Evolutionary conservation across 768 basidiomycete genomes (phyloP), one percentile per base, ranked within the genome.

Genomic region (Steccherinum ochraceum): DNA sequence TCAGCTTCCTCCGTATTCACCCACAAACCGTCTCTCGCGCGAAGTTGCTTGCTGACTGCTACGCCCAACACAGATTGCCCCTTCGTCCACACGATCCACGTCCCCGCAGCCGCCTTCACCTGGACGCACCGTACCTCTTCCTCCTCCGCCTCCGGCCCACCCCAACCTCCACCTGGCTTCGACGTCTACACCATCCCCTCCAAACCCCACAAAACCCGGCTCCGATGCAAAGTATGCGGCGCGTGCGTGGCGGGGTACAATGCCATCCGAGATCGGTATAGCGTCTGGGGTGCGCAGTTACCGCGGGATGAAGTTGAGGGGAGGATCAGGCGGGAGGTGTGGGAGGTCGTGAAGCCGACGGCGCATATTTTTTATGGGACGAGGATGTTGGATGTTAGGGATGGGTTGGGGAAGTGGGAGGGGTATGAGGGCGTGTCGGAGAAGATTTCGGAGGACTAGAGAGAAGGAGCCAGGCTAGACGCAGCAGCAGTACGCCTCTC

Each of bases 311-410:
- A 66, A 2, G 16, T 35, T 7, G 65, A 72, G 1, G 79, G 80
- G 4, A 69, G 64, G 44, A 75, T 83, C 46, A 7, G 7, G 7
- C 7, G 16, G 30, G 67, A 74, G 44, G 64, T 71, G 40, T 80
- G 79, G 78, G 78, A 80, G 2, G 56, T 62, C 19, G 63, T 84
- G 40, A 78, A 76, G 58, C 86, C 85, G 0, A 84, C 80, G 0
- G 77, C 68, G 24, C 83, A 85, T 60, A 80, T 80, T 4, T 87
- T 84, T 64, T 86, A 86, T 56, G 79, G 67, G 11, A 85, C 84
- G 19, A 71, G 79, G 19, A 63, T 84, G 68, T 52, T 84, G 55
- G 78, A 81, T 49, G 64, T 84, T 13, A 53, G 69, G 4, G 85
- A 86, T 57, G 70, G 59, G 5, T 52, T 87, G 58, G 70, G 70